phyloP scores from a whole-genome alignment of 2,329 filamentous ascomycete genomes.

The Sordariomycetes sp. region DNA sequence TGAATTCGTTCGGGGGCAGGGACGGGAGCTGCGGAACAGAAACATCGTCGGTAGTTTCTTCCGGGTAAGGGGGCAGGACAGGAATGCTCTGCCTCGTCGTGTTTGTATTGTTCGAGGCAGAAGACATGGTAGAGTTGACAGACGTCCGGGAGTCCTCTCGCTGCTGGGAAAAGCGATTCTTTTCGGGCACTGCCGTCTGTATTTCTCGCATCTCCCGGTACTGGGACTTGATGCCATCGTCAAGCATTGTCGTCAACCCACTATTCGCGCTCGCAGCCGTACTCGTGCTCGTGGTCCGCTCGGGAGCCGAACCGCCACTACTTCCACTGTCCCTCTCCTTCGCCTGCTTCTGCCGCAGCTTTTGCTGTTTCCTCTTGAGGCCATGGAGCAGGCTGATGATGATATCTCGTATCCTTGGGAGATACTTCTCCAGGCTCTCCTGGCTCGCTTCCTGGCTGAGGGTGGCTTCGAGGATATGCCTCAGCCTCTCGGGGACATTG shows the following conservation, averaged over 20 bases:
- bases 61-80: constrained; percentile 61
- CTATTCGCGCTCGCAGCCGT: constrained; percentile 47
- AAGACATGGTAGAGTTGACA: constrained; percentile 47
- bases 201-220: constrained; percentile 24
- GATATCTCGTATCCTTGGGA: constrained; percentile 92
- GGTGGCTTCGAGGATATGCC: constrained; percentile 88
- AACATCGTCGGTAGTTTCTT: constrained; percentile 22
- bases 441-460: constrained; percentile 93
- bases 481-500: constrained; percentile 84
- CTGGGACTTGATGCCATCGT: constrained; percentile 47
- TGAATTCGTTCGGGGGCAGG: constrained; percentile 33
- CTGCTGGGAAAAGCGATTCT: constrained; percentile 28
- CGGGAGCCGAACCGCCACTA: constrained; percentile 21
- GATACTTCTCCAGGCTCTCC: constrained; percentile 84
- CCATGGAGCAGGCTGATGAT: constrained; percentile 97
- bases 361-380: constrained; percentile 92
- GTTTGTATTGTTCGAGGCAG: constrained; percentile 61
- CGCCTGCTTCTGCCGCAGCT: constrained; percentile 56
- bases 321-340: constrained; percentile 38
- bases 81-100: constrained; percentile 66
- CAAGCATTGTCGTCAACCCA: constrained; percentile 45
- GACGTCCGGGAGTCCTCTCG: constrained; percentile 36
- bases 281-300: constrained; percentile 46
- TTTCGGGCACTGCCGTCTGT: constrained; percentile 21
- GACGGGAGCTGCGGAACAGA: constrained; percentile 26